phyloP scores from a whole-genome alignment of 768 basidiomycete species.

The Boletus eberwhitei region DNA sequence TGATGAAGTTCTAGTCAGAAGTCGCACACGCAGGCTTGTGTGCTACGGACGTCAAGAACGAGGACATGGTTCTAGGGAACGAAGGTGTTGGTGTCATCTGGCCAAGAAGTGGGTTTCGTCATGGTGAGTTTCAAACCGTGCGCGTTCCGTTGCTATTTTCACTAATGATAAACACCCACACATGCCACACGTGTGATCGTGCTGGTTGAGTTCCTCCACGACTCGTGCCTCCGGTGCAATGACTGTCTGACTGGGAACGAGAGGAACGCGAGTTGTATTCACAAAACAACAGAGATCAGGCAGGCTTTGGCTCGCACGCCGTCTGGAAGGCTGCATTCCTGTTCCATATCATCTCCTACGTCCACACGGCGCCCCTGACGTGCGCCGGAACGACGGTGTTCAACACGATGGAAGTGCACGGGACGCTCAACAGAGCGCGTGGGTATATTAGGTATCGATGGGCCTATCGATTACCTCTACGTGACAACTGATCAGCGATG shows the following conservation, averaged over 20 bases:
- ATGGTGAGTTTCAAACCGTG: background rate
- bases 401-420: conserved; percentile 19
- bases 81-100: background rate
- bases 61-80: background rate
- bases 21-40: conserved; percentile 29
- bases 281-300: conserved; percentile 16
- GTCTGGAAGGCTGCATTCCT: conserved; percentile 28
- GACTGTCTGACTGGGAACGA: conserved; percentile 25
- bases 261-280: conserved; percentile 8
- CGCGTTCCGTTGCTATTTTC: background rate
- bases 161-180: background rate
- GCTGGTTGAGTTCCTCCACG: background rate
- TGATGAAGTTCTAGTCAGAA: conserved; percentile 13
- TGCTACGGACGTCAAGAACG: conserved; percentile 29
- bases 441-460: conserved; percentile 27
- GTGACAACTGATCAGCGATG: background rate
- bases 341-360: conserved; percentile 26
- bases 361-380: conserved; percentile 27
- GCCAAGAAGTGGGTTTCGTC: background rate
- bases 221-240: background rate
- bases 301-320: conserved; percentile 22
- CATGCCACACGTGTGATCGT: background rate
- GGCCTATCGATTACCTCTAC: background rate
- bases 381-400: conserved; percentile 28
- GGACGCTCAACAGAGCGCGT: conserved; percentile 24